Evolutionary conservation across 1,139 yeast species (phyloP).

Genomic region (Yamadazyma conglobata): DNA sequence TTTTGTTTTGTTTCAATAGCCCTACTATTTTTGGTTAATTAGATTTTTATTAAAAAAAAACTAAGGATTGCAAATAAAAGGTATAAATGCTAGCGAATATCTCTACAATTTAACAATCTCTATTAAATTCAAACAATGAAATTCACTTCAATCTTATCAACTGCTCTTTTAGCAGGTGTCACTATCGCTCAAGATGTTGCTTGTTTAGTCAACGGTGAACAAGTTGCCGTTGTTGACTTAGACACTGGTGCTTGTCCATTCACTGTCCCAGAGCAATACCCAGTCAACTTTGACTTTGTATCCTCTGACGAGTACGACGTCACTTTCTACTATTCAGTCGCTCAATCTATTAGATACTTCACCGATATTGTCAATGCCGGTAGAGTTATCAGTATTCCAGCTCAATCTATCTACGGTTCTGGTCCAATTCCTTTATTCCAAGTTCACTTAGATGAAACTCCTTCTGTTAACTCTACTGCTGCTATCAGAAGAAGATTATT

Average conservation of each 20-base stretch:
- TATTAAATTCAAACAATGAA: conserved; percentile 12
- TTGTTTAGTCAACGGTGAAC: conserved; percentile 34
- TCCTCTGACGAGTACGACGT: conserved; percentile 32
- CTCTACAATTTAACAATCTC: too few relatives aligned
- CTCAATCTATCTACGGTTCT: conserved; percentile 23
- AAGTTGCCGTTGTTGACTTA: conserved; percentile 35
- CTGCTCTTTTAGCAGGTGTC: conserved; percentile 21
- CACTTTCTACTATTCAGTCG: conserved; percentile 36
- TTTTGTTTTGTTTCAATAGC: too few relatives aligned
- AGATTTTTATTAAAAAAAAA: too few relatives aligned
- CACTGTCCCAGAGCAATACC: conserved; percentile 28
- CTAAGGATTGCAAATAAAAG: too few relatives aligned
- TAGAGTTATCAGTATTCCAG: conserved; percentile 32
- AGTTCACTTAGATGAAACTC: conserved; percentile 26
- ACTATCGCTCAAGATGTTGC: conserved; percentile 32
- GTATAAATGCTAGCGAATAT: too few relatives aligned
- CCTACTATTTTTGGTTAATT: too few relatives aligned
- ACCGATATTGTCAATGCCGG: conserved; percentile 38
- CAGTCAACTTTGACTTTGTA: conserved; percentile 25
- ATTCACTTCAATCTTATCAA: conserved; percentile 13
- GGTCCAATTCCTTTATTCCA: conserved; percentile 27
- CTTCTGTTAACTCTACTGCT: conserved; percentile 40
- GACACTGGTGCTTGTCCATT: conserved; percentile 43
- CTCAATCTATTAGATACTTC: conserved; percentile 23
- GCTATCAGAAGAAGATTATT: conserved; percentile 41